Base-by-base conservation (phyloP, 352 stramenopile species). In the Phytophthora litchii region DNA sequence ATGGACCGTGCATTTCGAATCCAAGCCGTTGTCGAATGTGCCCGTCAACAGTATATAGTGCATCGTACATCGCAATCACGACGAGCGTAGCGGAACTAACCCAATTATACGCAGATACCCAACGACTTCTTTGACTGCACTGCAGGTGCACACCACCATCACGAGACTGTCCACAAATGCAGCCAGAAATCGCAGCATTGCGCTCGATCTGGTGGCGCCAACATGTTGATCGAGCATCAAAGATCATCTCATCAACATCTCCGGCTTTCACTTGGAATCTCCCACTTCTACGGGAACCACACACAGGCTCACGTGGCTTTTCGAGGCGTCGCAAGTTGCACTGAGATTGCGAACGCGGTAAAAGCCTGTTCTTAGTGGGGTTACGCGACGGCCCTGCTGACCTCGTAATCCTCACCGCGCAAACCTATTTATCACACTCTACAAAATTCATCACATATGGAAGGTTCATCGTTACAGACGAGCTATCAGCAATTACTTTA, bases 171-270 rank as follows among this genome's bases (percentile, higher is more conserved):
- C 42, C 25, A 36, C 8, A 27, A 27, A 27, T 27, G 23, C 23
- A 27, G 23, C 23, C 23, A 27, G 23, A 27, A 27, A 27, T 5
- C 23, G 23, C 23, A 27, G 23, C 23, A 27, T 27, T 27, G 23
- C 23, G 23, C 23, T 27, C 23, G 23, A 5, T 27, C 23, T 27
- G 23, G 23, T 27, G 23, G 3, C 23, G 23, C 25, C 44, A 51
- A 19, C 17, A 57, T 64, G 46, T 52, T 64, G 56, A 64, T 64
- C 37, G 38, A 40, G 14, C 2, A 27, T 6, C 25, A 14, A 29
- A 64, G 17, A 51, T 64, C 56, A 59, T 53, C 20, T 53, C 38
- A 64, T 58, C 48, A 64, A 64, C 47, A 64, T 64, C 55, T 64
- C 56, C 56, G 47, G 56, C 56, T 64, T 59, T 64, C 56, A 17